Base-by-base conservation (phyloP, 148 eudicot species). In the Dysphania ambrosioides region DNA sequence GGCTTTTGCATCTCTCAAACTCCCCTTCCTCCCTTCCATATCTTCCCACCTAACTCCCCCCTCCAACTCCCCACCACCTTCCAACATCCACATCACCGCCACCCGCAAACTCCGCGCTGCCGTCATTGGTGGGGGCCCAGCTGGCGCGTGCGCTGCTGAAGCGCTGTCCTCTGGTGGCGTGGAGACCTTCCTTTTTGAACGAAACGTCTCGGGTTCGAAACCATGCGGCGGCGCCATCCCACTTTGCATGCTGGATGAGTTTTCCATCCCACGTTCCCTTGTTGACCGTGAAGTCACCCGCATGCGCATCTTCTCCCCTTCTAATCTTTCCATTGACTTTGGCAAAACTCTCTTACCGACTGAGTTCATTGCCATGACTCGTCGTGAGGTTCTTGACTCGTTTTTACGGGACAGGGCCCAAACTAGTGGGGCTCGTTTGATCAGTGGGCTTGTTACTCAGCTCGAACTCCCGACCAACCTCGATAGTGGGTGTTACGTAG, bases 191-290 rank as follows among this genome's bases (percentile, higher is more conserved):
- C 79, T 93, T 36, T 93, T 93, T 76, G 97, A 93, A 38, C 95
- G 98, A 34, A 86, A 81, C 77, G 86, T 91, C 3, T 47, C 80
- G 30, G 87, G 87, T 8, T 90, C 98, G 44, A 93, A 93, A 77
- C 97, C 98, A 24, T 93, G 98, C 80, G 98, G 97, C 38, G 97
- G 97, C 56, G 98, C 98, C 4, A 89, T 93, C 61, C 98, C 98
- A 0, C 85, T 93, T 4, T 94, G 97, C 51, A 94, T 94, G 97
- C 90, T 91, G 56, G 93, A 89, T 41, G 96, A 94, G 79, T 94
- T 91, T 81, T 60, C 77, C 29, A 88, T 94, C 83, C 97, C 96
- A 16, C 31, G 60, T 13, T 59, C 82, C 21, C 83, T 93, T 74
- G 82, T 93, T 68, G 96, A 94, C 79, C 86, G 98, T 16, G 85